Conservation (phyloP, 257 asterid species). For the Cordia subcordata region DNA sequence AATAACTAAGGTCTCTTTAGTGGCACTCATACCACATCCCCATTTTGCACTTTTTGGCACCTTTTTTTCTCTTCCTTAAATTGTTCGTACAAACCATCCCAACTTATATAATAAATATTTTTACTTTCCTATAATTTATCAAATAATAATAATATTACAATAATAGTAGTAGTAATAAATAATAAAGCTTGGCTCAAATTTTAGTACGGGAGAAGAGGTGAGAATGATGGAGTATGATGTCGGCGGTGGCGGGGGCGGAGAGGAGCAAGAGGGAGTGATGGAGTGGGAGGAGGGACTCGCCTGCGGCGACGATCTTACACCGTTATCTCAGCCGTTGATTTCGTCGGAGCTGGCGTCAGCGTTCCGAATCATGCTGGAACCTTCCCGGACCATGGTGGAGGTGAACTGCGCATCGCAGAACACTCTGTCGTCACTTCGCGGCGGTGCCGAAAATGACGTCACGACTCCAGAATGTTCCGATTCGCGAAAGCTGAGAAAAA, state of each 20-base stretch:
- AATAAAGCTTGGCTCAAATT: neutral
- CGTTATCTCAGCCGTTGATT: slow-evolving; percentile 62
- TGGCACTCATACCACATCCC: slow-evolving; percentile 40
- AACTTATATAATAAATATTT: neutral
- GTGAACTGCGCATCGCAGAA: slow-evolving; percentile 74
- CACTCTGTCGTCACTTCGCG: slow-evolving; percentile 53
- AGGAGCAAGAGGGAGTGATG: slow-evolving; percentile 32
- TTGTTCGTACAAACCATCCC: neutral
- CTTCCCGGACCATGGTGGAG: slow-evolving; percentile 45
- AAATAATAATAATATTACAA: neutral
- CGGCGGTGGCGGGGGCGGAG: slow-evolving; percentile 22
- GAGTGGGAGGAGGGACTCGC: slow-evolving; percentile 92
- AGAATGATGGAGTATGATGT: slow-evolving; percentile 24
- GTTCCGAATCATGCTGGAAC: slow-evolving; percentile 69
- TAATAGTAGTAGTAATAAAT: no score
- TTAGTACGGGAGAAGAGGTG: slow-evolving; percentile 54
- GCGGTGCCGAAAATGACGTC: slow-evolving; percentile 6
- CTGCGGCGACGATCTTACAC: slow-evolving; percentile 58
- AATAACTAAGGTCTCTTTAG: slow-evolving; percentile 35
- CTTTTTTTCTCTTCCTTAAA: slow-evolving; percentile 11
- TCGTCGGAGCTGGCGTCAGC: slow-evolving; percentile 83
- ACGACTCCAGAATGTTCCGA: neutral
- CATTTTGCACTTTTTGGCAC: slow-evolving; percentile 50
- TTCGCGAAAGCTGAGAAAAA: neutral
- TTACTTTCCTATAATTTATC: slow-evolving; percentile 22